phyloP scores from a whole-genome alignment of 768 basidiomycete genomes.

The Boletus tomentosulus region DNA sequence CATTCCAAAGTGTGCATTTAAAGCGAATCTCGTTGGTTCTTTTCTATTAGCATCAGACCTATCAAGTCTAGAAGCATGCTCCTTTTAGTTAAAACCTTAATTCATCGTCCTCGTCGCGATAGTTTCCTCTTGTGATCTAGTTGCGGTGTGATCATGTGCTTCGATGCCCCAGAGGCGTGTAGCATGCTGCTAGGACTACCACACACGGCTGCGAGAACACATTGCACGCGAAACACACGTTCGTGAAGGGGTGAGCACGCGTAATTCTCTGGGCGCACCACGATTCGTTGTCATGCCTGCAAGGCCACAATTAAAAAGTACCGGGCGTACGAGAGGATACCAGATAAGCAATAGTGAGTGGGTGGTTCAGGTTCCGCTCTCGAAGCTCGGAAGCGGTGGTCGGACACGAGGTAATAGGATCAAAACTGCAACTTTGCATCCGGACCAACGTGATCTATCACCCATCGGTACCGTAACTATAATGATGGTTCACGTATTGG shows the following conservation, averaged over 20 bases:
- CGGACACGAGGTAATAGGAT: constrained; percentile 17
- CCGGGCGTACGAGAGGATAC: neutral
- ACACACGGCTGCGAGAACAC: constrained; percentile 3
- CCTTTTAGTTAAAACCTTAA: constrained; percentile 29
- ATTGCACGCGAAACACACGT: constrained; percentile 15
- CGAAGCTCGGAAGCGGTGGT: constrained; percentile 24
- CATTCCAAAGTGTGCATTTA: constrained; percentile 6
- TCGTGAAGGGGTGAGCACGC: constrained; percentile 1
- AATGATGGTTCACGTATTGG: constrained; percentile 28
- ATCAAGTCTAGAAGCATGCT: constrained; percentile 25
- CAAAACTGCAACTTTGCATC: neutral
- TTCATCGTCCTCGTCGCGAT: constrained; percentile 16
- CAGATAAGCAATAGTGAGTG: constrained; percentile 14
- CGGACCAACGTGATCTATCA: constrained; percentile 19
- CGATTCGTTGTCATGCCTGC: constrained; percentile 4
- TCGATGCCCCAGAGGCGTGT: constrained; percentile 14
- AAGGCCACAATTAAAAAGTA: neutral
- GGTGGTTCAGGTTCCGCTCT: constrained; percentile 20
- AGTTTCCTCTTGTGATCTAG: constrained; percentile 18
- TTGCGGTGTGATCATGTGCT: constrained; percentile 14
- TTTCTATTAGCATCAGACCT: constrained; percentile 4
- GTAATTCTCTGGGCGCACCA: neutral
- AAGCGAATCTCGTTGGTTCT: constrained; percentile 19
- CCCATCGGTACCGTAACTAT: constrained; percentile 29
- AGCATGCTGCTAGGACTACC: constrained; percentile 5